Evolutionary conservation across 805 yeast species (phyloP), one percentile per base, ranked within the genome.

Genomic region (Metschnikowia peoriensis): DNA sequence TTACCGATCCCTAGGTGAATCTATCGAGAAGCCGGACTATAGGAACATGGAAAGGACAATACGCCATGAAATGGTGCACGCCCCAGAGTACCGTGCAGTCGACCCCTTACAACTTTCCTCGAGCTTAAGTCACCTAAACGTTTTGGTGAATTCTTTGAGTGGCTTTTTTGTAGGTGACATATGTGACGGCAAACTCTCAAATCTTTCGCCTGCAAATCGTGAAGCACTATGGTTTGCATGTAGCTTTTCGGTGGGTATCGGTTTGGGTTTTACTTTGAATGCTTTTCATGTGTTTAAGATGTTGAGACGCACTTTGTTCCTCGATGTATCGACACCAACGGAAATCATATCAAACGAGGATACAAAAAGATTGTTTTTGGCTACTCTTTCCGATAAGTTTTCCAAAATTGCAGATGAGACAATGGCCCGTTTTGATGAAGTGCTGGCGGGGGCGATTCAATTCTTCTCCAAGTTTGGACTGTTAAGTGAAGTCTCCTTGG

Each of bases 191-290:
- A 32, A 41, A 7, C 10, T 38, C 39, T 29, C 41, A 12, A 28
- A 14, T 7, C 15, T 16, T 28, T 60, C 41, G 53, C 57, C 38
- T 51, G 51, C 32, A 28, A 29, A 39, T 28, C 40, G 39, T 14
- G 58, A 49, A 10, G 41, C 52, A 4, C 38, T 52, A 4, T 54
- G 55, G 58, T 42, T 70, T 10, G 27, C 71, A 6, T 70, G 69
- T 46, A 63, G 74, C 50, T 72, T 73, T 52, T 58, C 73, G 1
- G 29, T 72, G 22, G 77, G 77, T 1, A 59, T 73, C 37, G 74
- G 77, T 1, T 58, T 74, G 16, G 77, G 78, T 1, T 51, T 55
- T 9, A 34, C 59, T 1, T 28, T 57, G 28, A 50, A 69, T 9
- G 53, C 71, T 14, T 56, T 65, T 6, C 60, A 62, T 9, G 41